Base-by-base conservation (phyloP, 768 basidiomycete genomes). In the Pleurotus ostreatus region DNA sequence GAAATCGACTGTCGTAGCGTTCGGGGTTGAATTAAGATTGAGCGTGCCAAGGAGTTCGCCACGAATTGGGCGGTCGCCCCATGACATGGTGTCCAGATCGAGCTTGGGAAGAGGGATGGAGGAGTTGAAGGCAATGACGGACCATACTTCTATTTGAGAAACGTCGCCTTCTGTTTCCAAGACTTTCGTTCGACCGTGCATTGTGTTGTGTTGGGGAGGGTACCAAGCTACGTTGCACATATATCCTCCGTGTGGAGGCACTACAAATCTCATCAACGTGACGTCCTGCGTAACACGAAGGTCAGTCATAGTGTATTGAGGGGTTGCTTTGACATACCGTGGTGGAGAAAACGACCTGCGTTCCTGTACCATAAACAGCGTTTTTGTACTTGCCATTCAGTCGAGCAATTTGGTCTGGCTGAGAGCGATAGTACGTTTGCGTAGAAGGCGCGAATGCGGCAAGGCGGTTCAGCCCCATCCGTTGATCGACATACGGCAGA, bases 91-190 rank as follows among this genome's bases (percentile, higher is more conserved):
- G 39, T 61, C 57, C 43, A 49, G 58, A 18, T 58, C 54, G 40
- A 61, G 59, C n/a, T 49, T 51, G 41, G 46, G 45, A 2, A 54
- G 12, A 34, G 57, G 38, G 12, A 20, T 18, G 45, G 53, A 39
- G 30, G 44, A 13, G 26, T 58, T 48, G 22, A 57, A 52, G 4
- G 52, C 25, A 46, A 61, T 52, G 22, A 61, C 49, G 38, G 57
- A 58, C 60, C 60, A 61, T n/a, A 56, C 60, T 56, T 61, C 60
- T 53, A 61, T 51, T 43, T 61, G 52, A 25, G 57, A 49, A n/a
- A 57, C 20, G 34, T 61, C 57, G 43, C 60, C 60, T 46, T 59
- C 58, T n/a, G 48, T 59, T 18, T 49, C 25, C 5, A 61, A 34
- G 43, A 55, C 54, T 9, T 44, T 26, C 4, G 23, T 13, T 9